Base-by-base conservation (phyloP, 345 rosid species). In the Gynandropsis gynandra region DNA sequence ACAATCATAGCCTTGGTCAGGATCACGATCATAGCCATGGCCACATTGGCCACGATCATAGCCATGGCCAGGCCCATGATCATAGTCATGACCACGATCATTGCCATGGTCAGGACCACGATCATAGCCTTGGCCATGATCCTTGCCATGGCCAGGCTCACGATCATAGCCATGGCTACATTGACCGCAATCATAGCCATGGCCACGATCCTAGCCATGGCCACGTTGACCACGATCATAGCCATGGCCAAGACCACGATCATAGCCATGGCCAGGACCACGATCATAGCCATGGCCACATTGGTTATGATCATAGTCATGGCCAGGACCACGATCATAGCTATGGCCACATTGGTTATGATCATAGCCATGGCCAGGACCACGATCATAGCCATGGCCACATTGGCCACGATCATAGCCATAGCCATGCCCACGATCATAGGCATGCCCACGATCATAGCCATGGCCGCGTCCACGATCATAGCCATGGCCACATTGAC, bases 401-500 rank as follows among this genome's bases (percentile, higher is more conserved):
- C 20, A 31, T 15, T 3, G 53, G 54, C 37, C 64, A 21, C 4
- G 19, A 21, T 15, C 63, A 58, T 18, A 34, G 9, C 45, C 43
- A 42, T 18, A 33, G 13, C 1, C 45, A 43, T 16, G 58, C 19
- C 19, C 16, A 47, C 9, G 50, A 61, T 34, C 47, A 46, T 45
- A 17, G 38, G 16, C 52, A 52, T 33, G 10, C 13, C 9, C 44
- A 24, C 36, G 2, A 36, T 32, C 41, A 57, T 15, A 53, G 50
- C 53, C 69, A 69, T 34, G 38, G 50, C 35, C 20, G 49, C 5
- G 15, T 16, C 13, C 52, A 56, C 0, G 36, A 47, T 14, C 53
- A 35, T 24, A 66, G 44, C 38, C 85, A 72, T 71, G 76, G 9
- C 16, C 95, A 89, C 70, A 76, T 90, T 45, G 96, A 90, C 67